phyloP scores from a whole-genome alignment of 441 rosid species.

The Pelargonium myrrhifolium region DNA sequence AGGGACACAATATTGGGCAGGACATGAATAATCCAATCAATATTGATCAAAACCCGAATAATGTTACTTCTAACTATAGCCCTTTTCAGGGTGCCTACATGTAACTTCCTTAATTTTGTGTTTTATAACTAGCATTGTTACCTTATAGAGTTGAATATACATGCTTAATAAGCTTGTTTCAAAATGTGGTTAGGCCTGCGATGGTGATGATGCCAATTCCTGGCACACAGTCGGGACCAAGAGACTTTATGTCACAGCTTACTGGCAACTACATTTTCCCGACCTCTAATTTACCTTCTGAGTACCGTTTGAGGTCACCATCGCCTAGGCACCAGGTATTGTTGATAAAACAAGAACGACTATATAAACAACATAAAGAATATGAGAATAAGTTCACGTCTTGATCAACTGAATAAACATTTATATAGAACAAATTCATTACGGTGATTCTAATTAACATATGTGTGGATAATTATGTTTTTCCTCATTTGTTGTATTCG shows the following conservation, averaged over 20 bases:
- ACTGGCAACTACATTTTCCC: neutral
- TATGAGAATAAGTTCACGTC: too few species aligned
- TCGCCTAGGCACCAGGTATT: neutral
- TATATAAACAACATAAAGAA: too few species aligned
- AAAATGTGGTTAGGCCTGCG: neutral
- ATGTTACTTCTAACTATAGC: neutral
- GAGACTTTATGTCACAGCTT: neutral
- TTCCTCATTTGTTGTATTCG: neutral
- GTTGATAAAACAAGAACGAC: too few species aligned
- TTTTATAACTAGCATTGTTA: neutral
- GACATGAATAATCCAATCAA: constrained; percentile 4
- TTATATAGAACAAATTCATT: too few species aligned
- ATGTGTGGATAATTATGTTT: too few species aligned
- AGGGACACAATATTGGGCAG: neutral
- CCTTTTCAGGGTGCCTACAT: neutral
- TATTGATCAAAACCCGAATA: neutral
- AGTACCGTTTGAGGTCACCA: neutral
- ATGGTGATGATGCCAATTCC: neutral
- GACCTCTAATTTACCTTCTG: neutral
- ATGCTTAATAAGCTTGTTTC: neutral
- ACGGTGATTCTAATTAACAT: too few species aligned
- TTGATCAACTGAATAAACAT: too few species aligned
- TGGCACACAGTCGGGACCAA: neutral
- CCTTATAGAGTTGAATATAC: neutral
- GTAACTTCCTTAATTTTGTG: neutral